Base-by-base conservation (phyloP, 1,284 basidiomycete species). In the Phlebopus sp. region DNA sequence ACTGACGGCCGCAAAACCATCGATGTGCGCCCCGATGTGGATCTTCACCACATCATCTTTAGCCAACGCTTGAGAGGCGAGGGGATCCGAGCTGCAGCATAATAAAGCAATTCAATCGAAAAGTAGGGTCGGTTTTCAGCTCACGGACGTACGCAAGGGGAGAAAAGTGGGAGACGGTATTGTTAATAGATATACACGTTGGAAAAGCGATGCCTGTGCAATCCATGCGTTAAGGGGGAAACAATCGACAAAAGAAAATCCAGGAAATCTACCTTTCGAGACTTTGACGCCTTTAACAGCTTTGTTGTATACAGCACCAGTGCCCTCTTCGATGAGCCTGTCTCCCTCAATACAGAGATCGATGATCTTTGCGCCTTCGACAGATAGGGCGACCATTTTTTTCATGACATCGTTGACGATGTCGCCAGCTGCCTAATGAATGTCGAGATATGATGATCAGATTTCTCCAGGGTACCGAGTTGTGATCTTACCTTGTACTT, bases 41-140 rank as follows among this genome's bases (percentile, higher is more conserved):
- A 99, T 75, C 75, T 98, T 98, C 62, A 98, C 96, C 47, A 98
- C 86, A 66, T 99, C 96, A 56, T 86, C 85, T 59, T 92, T 90
- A 49, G 84, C 86, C 57, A 99, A 79, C 27, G 69, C 73, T 59
- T 82, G 81, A 5, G 73, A 70, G 18, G 86, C 81, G 52, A 79
- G 77, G 9, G 82, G 70, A 70, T 91, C 88, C 31, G 89, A 89
- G 53, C 85, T 87, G 61, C 15, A 49, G 44, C 18, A 41, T 11
- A 15, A 37, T 21, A 35, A 34, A 29, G 55, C 48, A 40, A 48
- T 37, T 52, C 37, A 37, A 49, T 53, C 49, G 14, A 48, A 52
- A 19, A 44, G 55, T 51, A 47, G 32, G 18, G 38, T 23, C 44
- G 50, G 51, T 44, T 42, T 18, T 48, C 39, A 51, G 53, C 44